Evolutionary conservation across 305 asterid species (phyloP).

Genomic region (Fraxinus paxiana): DNA sequence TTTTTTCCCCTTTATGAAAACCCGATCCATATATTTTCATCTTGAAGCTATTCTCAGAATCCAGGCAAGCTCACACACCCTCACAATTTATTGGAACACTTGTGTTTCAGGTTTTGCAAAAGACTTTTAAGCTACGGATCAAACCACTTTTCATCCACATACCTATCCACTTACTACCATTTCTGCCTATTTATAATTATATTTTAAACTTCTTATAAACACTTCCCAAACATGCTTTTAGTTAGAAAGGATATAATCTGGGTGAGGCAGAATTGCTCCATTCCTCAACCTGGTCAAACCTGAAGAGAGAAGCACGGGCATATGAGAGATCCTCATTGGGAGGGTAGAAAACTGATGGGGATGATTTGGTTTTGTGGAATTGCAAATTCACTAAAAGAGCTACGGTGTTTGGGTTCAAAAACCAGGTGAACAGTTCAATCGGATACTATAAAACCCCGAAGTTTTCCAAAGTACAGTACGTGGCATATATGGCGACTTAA

Average conservation of each 20-base stretch:
- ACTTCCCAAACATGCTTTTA: neutral
- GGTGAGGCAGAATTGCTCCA: neutral
- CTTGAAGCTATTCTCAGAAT: neutral
- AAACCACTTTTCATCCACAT: neutral
- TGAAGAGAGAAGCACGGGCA: neutral
- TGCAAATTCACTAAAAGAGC: neutral
- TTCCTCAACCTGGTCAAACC: neutral
- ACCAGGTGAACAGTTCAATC: neutral
- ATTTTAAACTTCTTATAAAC: neutral
- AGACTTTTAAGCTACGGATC: neutral
- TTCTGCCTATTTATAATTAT: neutral
- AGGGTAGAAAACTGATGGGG: neutral
- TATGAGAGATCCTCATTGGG: neutral
- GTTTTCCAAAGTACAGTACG: neutral
- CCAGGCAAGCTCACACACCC: neutral
- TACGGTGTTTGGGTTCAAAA: neutral
- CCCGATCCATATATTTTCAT: neutral
- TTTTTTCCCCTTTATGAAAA: neutral
- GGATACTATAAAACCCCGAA: neutral
- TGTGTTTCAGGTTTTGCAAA: neutral
- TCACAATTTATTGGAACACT: neutral
- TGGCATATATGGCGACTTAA: neutral
- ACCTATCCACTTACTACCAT: neutral
- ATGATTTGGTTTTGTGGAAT: neutral
- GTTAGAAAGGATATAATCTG: neutral